Evolutionary conservation across 768 basidiomycete species (phyloP).

Genomic region (Thelephora ganbajun): DNA sequence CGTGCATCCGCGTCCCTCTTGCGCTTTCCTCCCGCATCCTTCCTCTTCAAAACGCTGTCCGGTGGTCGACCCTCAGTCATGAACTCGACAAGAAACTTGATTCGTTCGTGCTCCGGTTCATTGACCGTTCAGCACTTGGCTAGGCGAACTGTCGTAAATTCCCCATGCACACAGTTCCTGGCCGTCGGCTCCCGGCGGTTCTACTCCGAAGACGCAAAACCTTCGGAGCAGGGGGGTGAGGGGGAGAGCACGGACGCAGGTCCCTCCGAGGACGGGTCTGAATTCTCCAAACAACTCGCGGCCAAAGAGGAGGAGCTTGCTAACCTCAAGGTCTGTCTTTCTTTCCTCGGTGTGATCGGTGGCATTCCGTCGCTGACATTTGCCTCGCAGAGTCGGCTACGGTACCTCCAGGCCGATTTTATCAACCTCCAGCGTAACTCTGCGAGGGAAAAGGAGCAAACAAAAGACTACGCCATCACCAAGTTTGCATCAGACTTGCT

Average conservation of each 20-base stretch:
- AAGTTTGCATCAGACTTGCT: slow-evolving; percentile 84
- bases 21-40: slow-evolving; percentile 5
- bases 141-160: background rate
- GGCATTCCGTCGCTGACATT: background rate
- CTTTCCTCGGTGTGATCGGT: slow-evolving; percentile 5
- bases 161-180: background rate
- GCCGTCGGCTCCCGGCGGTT: background rate
- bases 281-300: slow-evolving; percentile 45
- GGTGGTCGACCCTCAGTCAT: slow-evolving; percentile 4
- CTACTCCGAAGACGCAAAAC: slow-evolving; percentile 5
- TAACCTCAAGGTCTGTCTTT: slow-evolving; percentile 62
- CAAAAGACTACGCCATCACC: slow-evolving; percentile 85
- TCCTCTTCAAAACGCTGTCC: slow-evolving; percentile 5
- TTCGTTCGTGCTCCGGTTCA: background rate
- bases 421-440: slow-evolving; percentile 89
- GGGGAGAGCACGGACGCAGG: slow-evolving; percentile 9
- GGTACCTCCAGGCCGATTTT: slow-evolving; percentile 91
- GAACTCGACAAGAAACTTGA: background rate
- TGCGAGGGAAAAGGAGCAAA: slow-evolving; percentile 82
- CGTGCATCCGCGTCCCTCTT: background rate
- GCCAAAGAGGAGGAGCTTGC: slow-evolving; percentile 68
- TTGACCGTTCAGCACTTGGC: background rate
- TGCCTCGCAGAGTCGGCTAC: slow-evolving; percentile 58
- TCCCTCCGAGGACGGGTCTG: slow-evolving; percentile 17
- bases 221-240: background rate